These are phyloP conservation scores for Parastagonospora nodorum DNA, from an alignment of 2,329 filamentous ascomycete genomes.

Conservation along the genomic window DNA sequence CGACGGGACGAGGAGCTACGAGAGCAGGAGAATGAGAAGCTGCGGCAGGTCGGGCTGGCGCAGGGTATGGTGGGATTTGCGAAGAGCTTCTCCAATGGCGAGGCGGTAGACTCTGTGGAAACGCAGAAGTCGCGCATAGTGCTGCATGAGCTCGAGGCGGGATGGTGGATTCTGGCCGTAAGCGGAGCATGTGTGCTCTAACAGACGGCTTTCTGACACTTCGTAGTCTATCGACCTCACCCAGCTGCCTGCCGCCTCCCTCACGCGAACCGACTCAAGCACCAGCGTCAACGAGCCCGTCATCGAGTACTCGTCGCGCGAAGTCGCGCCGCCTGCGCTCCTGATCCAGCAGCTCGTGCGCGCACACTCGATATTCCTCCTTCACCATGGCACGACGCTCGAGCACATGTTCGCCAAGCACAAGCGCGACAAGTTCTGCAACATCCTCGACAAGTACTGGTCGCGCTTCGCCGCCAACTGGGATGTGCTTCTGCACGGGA, in stretches of 20 bases:
- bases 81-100: constrained; percentile 75
- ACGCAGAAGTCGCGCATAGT: constrained; percentile 87
- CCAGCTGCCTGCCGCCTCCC: constrained; percentile 61
- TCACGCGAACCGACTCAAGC: constrained; percentile 22
- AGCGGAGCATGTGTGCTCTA: constrained; percentile 37
- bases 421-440: constrained; percentile 71
- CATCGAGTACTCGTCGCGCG: constrained; percentile 84
- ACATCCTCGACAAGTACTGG: constrained; percentile 81
- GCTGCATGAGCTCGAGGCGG: constrained; percentile 81
- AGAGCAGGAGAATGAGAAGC: constrained; percentile 79
- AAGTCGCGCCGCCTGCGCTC: constrained; percentile 81
- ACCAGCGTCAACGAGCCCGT: constrained; percentile 40
- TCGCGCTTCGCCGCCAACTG: constrained; percentile 69
- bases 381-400: constrained; percentile 83
- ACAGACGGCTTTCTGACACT: neutral
- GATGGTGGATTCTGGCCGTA: constrained; percentile 96
- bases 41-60: constrained; percentile 92
- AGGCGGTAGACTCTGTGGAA: constrained; percentile 81
- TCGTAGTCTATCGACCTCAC: constrained; percentile 81
- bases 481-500: constrained; percentile 90
- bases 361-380: constrained; percentile 81
- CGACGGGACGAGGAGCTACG: constrained; percentile 46
- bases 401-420: constrained; percentile 70
- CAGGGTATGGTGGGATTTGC: constrained; percentile 97
- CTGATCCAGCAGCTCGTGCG: constrained; percentile 80